These are phyloP conservation scores for Pluteus cervinus DNA, from an alignment of 768 basidiomycete species.

Conservation along the genomic window DNA sequence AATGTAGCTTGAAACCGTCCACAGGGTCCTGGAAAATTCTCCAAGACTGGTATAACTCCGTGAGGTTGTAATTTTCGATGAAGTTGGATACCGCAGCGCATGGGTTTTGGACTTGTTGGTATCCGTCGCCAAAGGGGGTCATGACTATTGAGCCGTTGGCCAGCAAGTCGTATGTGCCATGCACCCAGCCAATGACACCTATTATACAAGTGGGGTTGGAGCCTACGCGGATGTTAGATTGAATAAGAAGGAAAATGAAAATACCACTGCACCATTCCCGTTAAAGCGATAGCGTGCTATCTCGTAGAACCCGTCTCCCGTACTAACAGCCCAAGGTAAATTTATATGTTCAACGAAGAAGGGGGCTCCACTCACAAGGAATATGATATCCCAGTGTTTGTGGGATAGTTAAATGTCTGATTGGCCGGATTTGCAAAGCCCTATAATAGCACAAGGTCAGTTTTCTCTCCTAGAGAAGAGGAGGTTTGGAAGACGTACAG, in stretches of 20 bases:
- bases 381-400: conserved; percentile 79
- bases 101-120: conserved; percentile 91
- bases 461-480: conserved; percentile 2
- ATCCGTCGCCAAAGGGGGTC: conserved; percentile 78
- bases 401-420: conserved; percentile 76
- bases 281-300: conserved; percentile 86
- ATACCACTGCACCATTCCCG: conserved; percentile 72
- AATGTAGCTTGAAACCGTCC: conserved; percentile 61
- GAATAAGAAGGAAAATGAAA: conserved; percentile 2
- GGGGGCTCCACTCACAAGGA: conserved; percentile 67
- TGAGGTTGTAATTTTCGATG: conserved; percentile 76
- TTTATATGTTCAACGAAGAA: background rate
- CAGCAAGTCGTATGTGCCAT: conserved; percentile 67
- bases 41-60: conserved; percentile 63
- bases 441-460: conserved; percentile 31
- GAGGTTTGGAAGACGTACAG: conserved; percentile 46
- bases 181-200: conserved; percentile 84
- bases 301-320: conserved; percentile 76
- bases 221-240: conserved; percentile 35
- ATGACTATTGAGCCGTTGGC: conserved; percentile 78
- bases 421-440: conserved; percentile 82
- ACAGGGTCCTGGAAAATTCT: conserved; percentile 63
- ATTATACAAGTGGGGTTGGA: conserved; percentile 84
- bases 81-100: conserved; percentile 88
- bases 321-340: conserved; percentile 33